Conservation (phyloP, 148 eudicot genomes). For the Chenopodium album region DNA sequence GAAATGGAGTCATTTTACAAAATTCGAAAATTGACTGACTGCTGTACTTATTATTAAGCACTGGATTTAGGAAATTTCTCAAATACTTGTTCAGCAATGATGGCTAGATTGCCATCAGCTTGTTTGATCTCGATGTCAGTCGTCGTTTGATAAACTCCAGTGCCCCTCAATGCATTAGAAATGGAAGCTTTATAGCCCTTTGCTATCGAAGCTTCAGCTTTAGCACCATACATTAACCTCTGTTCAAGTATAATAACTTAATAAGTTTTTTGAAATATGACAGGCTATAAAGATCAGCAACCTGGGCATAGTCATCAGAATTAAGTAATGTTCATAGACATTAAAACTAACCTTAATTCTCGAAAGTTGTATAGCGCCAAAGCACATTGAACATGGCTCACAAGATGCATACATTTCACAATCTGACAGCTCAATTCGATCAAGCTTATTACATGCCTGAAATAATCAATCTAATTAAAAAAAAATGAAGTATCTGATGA, state of each 20-base stretch:
- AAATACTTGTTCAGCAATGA: constrained; percentile 74
- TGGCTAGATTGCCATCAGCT: constrained; percentile 61
- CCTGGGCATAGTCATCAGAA: neutral
- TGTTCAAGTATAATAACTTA: constrained; percentile 7
- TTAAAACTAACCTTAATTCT: constrained; percentile 67
- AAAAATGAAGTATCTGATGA: neutral
- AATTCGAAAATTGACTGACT: too few relatives aligned
- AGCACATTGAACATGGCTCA: constrained; percentile 91
- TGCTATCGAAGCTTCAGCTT: constrained; percentile 74
- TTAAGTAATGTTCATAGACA: neutral
- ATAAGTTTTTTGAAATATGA: neutral
- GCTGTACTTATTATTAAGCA: neutral
- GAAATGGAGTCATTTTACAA: too few relatives aligned
- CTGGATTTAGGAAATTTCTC: constrained; percentile 48
- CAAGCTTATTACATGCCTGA: constrained; percentile 86
- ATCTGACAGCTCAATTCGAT: constrained; percentile 66
- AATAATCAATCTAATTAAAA: neutral
- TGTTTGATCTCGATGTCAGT: constrained; percentile 62
- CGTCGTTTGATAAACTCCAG: constrained; percentile 65
- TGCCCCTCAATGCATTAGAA: constrained; percentile 76
- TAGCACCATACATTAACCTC: constrained; percentile 69
- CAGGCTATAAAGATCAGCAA: neutral
- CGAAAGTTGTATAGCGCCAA: constrained; percentile 72
- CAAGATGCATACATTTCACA: constrained; percentile 90
- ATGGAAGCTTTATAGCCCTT: constrained; percentile 63